These are phyloP conservation scores for Pseudonitzschia multistriata DNA, from an alignment of 108 stramenopile species.

Conservation along the genomic window DNA sequence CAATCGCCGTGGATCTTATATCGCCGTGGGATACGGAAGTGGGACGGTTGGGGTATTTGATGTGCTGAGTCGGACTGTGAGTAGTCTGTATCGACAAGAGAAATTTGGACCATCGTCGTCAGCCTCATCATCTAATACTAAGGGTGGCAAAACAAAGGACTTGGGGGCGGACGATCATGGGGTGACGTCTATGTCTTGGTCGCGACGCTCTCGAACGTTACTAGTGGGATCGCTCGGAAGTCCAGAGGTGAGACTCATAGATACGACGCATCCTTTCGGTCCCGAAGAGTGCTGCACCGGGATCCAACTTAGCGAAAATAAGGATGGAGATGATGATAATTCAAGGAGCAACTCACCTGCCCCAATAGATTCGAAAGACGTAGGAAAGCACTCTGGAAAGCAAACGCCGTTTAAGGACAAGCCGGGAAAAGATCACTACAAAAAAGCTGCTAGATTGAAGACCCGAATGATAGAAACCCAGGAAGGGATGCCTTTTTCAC, in stretches of 20 bases:
- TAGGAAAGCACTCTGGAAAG: not conserved
- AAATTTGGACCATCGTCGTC: not conserved
- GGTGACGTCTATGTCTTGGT: conserved; percentile 69
- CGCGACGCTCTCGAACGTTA: conserved; percentile 49
- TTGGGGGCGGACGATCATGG: conserved; percentile 26
- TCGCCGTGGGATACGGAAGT: conserved; percentile 72
- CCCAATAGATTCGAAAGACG: conserved; percentile 2
- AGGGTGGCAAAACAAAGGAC: not conserved
- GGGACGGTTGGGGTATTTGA: conserved; percentile 62
- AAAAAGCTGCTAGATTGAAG: conserved; percentile 1
- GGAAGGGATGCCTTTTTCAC: not conserved
- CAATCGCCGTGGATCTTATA: conserved; percentile 65
- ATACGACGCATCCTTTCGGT: conserved; percentile 71
- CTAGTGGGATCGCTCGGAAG: conserved; percentile 56
- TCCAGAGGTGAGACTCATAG: conserved; percentile 48
- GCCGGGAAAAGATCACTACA: conserved; percentile 14
- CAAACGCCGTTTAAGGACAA: conserved; percentile 9
- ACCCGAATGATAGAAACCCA: conserved; percentile 2
- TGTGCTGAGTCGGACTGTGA: conserved; percentile 53
- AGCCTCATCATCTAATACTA: not conserved
- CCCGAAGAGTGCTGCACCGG: conserved; percentile 38
- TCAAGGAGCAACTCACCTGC: conserved; percentile 1
- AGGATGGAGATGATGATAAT: conserved; percentile 27
- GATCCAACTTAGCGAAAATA: conserved; percentile 20
- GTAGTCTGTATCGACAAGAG: conserved; percentile 49